Conservation (phyloP, 208 protist species). For the Sergeia podlipaevii region DNA sequence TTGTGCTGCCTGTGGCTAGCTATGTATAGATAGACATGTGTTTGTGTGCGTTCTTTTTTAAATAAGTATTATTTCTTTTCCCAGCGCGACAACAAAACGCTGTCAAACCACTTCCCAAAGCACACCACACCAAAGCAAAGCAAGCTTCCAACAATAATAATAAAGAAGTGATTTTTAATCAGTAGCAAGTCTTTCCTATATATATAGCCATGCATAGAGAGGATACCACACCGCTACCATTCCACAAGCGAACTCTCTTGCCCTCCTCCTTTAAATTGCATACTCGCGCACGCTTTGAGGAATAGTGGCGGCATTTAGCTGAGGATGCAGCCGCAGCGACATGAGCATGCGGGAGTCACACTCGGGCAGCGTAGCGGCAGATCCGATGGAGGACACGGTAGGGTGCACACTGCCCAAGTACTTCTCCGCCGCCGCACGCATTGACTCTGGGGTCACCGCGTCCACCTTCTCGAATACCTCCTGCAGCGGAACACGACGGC, state of each 20-base stretch:
- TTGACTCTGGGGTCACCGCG: constrained; percentile 78
- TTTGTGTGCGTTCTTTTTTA: too few species aligned
- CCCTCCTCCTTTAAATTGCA: constrained; percentile 11
- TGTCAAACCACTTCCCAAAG: too few species aligned
- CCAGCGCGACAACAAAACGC: too few species aligned
- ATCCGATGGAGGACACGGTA: constrained; percentile 75
- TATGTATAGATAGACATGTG: too few species aligned
- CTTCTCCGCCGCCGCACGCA: constrained; percentile 71
- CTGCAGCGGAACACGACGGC: constrained; percentile 76
- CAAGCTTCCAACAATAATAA: too few species aligned
- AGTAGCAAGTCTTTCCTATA: too few species aligned
- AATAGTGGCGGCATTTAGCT: constrained; percentile 20
- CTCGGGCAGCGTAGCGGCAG: constrained; percentile 43
- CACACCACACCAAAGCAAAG: too few species aligned
- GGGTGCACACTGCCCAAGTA: constrained; percentile 57
- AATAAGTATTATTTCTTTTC: too few species aligned
- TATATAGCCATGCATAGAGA: too few species aligned
- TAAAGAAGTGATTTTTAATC: too few species aligned
- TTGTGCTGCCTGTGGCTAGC: too few species aligned
- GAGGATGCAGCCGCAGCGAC: constrained; percentile 32
- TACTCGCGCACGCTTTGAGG: constrained; percentile 5
- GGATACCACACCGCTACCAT: too few species aligned
- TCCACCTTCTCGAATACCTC: constrained; percentile 94
- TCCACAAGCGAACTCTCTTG: neutral
- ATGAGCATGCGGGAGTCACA: constrained; percentile 43